Conservation (phyloP, 78 protist species). For the Emiliania huxleyi region DNA sequence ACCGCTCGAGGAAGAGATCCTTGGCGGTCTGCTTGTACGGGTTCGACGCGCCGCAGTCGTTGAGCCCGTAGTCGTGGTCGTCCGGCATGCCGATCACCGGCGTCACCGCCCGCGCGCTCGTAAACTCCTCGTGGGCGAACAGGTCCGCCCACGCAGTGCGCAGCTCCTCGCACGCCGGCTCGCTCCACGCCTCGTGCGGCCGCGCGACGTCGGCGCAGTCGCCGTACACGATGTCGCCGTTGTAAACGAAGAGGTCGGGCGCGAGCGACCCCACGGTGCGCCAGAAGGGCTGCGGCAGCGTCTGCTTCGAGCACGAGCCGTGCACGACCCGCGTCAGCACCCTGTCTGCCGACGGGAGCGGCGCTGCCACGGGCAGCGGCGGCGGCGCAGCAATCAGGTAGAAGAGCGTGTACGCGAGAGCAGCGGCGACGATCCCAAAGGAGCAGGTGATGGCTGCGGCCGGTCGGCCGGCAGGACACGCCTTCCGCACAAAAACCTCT, state of each 20-base stretch:
- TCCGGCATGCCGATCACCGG: not conserved
- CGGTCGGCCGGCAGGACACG: too few species aligned
- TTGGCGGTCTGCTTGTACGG: not conserved
- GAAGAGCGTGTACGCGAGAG: too few species aligned
- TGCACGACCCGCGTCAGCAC: not conserved
- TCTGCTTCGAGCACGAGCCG: not conserved
- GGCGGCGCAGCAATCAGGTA: too few species aligned
- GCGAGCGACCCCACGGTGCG: not conserved
- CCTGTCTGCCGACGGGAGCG: too few species aligned
- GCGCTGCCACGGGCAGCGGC: too few species aligned
- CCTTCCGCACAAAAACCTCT: too few species aligned
- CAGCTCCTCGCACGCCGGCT: not conserved
- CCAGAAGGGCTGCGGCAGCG: not conserved
- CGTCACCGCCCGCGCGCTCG: not conserved
- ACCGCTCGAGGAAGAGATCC: not conserved
- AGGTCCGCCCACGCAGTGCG: not conserved
- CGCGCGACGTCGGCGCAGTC: not conserved
- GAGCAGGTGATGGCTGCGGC: too few species aligned
- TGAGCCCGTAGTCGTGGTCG: constrained; percentile 25
- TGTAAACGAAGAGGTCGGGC: not conserved
- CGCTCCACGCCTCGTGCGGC: too few species aligned
- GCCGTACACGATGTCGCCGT: constrained; percentile 19
- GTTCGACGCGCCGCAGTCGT: not conserved
- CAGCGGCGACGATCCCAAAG: too few species aligned
- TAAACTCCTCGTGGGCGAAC: not conserved